phyloP scores from a whole-genome alignment of 371 early-diverging fungal genomes.

The Zychaea mexicana region DNA sequence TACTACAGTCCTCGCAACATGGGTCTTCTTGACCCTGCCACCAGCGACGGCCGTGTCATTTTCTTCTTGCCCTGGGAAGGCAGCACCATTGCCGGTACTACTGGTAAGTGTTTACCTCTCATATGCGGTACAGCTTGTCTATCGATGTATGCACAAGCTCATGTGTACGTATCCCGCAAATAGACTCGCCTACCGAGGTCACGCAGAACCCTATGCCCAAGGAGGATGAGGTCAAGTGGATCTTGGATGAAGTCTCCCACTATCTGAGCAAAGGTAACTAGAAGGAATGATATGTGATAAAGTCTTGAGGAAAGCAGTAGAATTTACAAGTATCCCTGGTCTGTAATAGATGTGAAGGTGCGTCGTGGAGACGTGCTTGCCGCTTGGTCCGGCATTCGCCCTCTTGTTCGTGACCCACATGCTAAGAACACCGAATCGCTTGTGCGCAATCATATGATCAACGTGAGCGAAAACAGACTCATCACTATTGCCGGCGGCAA shows the following conservation, averaged over 20 bases:
- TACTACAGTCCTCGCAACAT: conserved; percentile 94
- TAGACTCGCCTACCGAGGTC: conserved; percentile 86
- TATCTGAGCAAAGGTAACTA: conserved; percentile 78
- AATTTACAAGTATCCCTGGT: too few relatives aligned
- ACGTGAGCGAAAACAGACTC: conserved; percentile 82
- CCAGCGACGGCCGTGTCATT: conserved; percentile 97
- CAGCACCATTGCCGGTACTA: conserved; percentile 98
- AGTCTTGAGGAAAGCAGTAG: neutral
- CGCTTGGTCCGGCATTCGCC: conserved; percentile 99
- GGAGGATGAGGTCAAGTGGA: conserved; percentile 96
- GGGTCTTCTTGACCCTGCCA: conserved; percentile 98
- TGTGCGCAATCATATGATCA: conserved; percentile 97
- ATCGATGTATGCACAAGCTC: neutral
- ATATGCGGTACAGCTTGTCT: neutral
- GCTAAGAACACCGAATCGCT: conserved; percentile 91
- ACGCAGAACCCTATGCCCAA: conserved; percentile 84
- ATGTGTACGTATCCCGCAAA: neutral
- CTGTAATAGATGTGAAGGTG: conserved; percentile 76
- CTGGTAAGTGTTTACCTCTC: conserved; percentile 46
- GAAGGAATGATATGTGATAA: neutral
- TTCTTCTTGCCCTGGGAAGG: conserved; percentile 99
- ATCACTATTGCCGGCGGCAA: conserved; percentile 99
- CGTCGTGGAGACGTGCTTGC: conserved; percentile 95
- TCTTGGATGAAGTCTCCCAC: conserved; percentile 91
- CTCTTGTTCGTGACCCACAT: conserved; percentile 95